Evolutionary conservation across 352 stramenopile genomes (phyloP), one percentile per base, ranked within the genome.

Genomic region (Pythium phragmiticola): DNA sequence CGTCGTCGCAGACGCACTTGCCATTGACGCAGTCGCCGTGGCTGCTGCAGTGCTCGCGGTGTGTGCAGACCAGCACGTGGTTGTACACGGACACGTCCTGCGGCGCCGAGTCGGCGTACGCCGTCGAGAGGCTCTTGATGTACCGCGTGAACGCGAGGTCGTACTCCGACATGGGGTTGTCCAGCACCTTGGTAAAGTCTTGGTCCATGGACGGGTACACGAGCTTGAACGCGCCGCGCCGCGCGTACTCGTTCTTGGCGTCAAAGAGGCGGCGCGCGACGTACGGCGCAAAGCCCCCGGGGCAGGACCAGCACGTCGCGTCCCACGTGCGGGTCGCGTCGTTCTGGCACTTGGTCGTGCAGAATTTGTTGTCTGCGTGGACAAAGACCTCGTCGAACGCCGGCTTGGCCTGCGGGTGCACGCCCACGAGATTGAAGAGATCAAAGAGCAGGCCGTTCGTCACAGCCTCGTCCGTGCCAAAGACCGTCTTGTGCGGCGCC

Each of bases 21-120:
- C 83, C 84, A 59, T 95, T 94, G 34, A 94, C 72, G 59, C 88
- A 96, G 67, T 93, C 81, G 43, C 88, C 88, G 48, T 92, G 73
- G 48, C 75, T 68, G 60, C 77, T 95, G 70, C 88, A 96, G 64
- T 95, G 81, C 36, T 92, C 84, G 17, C 86, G 82, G 68, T 92
- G 88, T 13, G 90, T 72, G 52, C 86, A 95, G 46, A 78, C 49
- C 41, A 90, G 72, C 28, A 67, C 66, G 9, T 66, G 73, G 41
- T 87, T 70, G 14, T 69, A 73, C 13, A 72, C 69, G 0, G 73
- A 58, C 33, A 74, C 76, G 23, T 86, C 70, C 36, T 71, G 68
- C 33, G 74, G 48, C 3, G 26, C 26, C 4, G 26, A 5, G 12
- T 87, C 68, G 0, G 80, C 73, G 57, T 84, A 88, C 8, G 69